phyloP scores from a whole-genome alignment of 305 asterid genomes.

The Petunia hybrid region DNA sequence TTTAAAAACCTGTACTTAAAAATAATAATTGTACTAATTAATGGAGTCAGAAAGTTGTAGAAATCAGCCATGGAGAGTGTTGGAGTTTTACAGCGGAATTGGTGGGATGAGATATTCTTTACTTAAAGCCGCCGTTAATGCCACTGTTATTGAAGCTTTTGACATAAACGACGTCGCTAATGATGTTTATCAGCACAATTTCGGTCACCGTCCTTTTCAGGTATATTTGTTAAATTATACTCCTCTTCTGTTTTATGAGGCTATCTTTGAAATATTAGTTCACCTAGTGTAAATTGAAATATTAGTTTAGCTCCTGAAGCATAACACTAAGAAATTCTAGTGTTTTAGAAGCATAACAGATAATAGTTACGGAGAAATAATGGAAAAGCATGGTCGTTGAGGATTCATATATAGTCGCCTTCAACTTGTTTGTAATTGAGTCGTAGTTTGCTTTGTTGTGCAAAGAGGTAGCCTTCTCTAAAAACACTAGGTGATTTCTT shows the following conservation, averaged over 20 bases:
- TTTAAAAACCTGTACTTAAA: too few species aligned
- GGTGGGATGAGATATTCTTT: conserved; percentile 97
- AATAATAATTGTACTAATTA: neutral
- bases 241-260: neutral
- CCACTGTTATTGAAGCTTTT: conserved; percentile 82
- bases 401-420: too few species aligned
- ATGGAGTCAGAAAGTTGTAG: conserved; percentile 33
- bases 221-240: conserved; percentile 41
- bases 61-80: conserved; percentile 72
- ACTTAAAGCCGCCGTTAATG: conserved; percentile 70
- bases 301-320: too few species aligned
- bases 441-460: too few species aligned
- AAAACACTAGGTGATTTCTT: too few species aligned
- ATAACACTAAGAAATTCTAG: too few species aligned
- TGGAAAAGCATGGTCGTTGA: too few species aligned
- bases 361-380: too few species aligned
- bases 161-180: conserved; percentile 92
- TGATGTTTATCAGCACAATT: conserved; percentile 90
- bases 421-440: too few species aligned
- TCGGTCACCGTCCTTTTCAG: conserved; percentile 94
- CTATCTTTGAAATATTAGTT: neutral
- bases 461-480: too few species aligned
- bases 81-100: conserved; percentile 94
- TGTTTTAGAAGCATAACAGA: too few species aligned
- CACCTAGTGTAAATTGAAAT: neutral